These are phyloP conservation scores for Trametes cingulata DNA, from an alignment of 768 basidiomycete species.

Conservation along the genomic window DNA sequence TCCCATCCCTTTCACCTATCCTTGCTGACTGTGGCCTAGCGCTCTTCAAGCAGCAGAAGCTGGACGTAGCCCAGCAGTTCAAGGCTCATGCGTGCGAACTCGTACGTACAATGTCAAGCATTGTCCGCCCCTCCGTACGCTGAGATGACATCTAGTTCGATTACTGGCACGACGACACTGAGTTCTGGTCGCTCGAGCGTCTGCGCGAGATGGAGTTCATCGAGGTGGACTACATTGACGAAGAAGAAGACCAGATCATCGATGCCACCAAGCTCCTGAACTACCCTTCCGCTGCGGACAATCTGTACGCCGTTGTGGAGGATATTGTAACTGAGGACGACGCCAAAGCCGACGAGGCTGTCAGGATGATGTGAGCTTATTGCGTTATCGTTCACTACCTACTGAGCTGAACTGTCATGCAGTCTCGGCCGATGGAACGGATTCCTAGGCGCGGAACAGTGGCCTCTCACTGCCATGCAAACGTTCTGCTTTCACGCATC, in stretches of 20 bases:
- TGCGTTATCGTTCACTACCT: neutral
- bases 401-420: neutral
- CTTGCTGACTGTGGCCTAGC: constrained; percentile 14
- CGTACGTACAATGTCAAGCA: constrained; percentile 16
- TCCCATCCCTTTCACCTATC: neutral
- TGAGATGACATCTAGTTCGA: constrained; percentile 12
- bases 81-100: constrained; percentile 31
- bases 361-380: constrained; percentile 9
- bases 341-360: constrained; percentile 3
- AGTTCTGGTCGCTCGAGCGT: constrained; percentile 7
- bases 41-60: constrained; percentile 31
- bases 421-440: constrained; percentile 32
- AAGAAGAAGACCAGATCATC: constrained; percentile 26
- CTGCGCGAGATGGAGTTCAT: neutral
- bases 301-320: constrained; percentile 10
- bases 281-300: constrained; percentile 20
- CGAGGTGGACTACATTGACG: constrained; percentile 24
- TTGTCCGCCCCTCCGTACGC: neutral
- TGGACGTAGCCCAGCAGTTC: constrained; percentile 29
- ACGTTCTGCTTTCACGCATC: constrained; percentile 16
- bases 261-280: constrained; percentile 25
- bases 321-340: constrained; percentile 26
- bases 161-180: constrained; percentile 8
- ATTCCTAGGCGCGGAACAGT: constrained; percentile 15
- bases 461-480: neutral